Evolutionary conservation across 306 rosid species (phyloP).

Genomic region (Quercus suber): DNA sequence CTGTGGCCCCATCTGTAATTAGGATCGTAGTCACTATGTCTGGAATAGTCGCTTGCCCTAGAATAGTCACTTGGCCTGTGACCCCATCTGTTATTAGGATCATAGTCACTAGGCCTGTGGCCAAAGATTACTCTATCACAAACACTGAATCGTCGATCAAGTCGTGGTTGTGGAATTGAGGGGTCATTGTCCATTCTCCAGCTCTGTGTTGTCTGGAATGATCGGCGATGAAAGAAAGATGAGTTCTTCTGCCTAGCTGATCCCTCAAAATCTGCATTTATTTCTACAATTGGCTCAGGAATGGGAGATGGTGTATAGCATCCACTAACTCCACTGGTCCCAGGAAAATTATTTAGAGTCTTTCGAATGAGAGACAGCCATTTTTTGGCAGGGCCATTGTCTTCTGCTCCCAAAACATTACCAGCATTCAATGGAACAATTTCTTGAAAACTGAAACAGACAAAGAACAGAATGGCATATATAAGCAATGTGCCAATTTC

Average conservation of each 20-base stretch:
- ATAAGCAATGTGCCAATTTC: conserved; percentile 14
- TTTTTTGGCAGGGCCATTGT: conserved; percentile 99
- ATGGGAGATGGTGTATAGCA: conserved; percentile 97
- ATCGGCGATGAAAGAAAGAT: conserved; percentile 87
- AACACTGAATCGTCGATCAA: conserved; percentile 90
- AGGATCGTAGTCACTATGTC: conserved; percentile 26
- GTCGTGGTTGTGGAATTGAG: conserved; percentile 65
- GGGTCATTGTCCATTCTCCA: conserved; percentile 93
- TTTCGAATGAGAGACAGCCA: conserved; percentile 93
- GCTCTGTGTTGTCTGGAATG: conserved; percentile 82
- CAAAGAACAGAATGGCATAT: conserved; percentile 13
- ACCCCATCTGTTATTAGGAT: conserved; percentile 72
- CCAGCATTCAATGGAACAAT: conserved; percentile 99
- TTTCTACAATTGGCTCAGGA: conserved; percentile 79
- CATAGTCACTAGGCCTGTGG: conserved; percentile 75
- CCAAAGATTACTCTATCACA: conserved; percentile 93
- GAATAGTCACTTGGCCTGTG: conserved; percentile 90
- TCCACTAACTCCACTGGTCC: conserved; percentile 68
- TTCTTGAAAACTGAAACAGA: conserved; percentile 84
- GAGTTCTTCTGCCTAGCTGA: conserved; percentile 92
- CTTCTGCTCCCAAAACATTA: conserved; percentile 92
- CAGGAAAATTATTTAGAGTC: conserved; percentile 90
- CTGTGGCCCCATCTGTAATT: conserved; percentile 80
- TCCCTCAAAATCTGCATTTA: conserved; percentile 96
- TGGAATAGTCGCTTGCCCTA: conserved; percentile 64